A percentile compares a stretch with the other conserved stretches of the same genome.
Conservation (phyloP, 306 rosid genomes). For the Herpetospermum pedunculosum region DNA sequence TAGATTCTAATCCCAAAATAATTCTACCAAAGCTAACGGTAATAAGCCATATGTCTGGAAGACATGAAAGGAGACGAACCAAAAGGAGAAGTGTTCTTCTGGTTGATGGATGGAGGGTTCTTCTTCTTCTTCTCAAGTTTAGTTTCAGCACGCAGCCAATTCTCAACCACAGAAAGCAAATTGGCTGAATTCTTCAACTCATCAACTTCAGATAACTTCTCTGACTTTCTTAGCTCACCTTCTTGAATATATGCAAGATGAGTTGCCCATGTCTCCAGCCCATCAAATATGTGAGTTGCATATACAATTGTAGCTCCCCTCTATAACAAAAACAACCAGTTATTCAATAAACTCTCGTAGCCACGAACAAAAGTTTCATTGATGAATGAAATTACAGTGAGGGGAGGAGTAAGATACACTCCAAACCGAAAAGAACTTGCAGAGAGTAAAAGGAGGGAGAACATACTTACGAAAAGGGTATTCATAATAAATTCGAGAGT, state of each 20-base stretch:
- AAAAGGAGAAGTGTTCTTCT: constrained; percentile 14
- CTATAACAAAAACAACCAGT: constrained; percentile 20
- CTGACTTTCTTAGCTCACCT: constrained; percentile 64
- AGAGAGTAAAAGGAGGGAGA: neutral
- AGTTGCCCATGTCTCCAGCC: constrained; percentile 94
- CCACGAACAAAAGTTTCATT: neutral
- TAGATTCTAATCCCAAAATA: neutral
- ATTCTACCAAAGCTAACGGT: neutral
- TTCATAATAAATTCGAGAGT: neutral
- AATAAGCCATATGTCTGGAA: constrained; percentile 15
- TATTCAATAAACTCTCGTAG: neutral
- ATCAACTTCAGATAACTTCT: constrained; percentile 53
- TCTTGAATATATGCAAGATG: constrained; percentile 93
- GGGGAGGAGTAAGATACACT: neutral
- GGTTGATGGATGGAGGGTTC: constrained; percentile 21
- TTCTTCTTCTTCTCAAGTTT: constrained; percentile 50
- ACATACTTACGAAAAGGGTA: neutral
- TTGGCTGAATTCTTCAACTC: constrained; percentile 67
- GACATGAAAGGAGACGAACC: constrained; percentile 16
- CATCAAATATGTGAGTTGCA: constrained; percentile 96
- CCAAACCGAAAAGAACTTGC: neutral
- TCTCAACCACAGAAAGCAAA: constrained; percentile 81
- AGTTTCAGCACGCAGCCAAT: constrained; percentile 82
- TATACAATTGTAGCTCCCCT: constrained; percentile 87
- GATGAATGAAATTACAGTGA: neutral